These are phyloP conservation scores for Exophiala calicioides DNA, from an alignment of 2,329 filamentous ascomycete genomes.

Conservation along the genomic window DNA sequence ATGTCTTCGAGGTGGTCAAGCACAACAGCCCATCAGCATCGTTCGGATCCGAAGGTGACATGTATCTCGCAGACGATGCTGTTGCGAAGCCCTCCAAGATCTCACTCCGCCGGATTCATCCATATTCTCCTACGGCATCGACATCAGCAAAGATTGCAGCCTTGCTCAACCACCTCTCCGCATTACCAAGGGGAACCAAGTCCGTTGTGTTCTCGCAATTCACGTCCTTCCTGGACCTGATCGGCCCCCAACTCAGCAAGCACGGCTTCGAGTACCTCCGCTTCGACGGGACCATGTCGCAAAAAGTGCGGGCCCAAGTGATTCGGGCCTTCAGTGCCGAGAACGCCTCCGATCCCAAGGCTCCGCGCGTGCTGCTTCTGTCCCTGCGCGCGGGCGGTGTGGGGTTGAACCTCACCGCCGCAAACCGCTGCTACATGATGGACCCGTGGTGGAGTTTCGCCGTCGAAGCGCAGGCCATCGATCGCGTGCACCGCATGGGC, in stretches of 20 bases:
- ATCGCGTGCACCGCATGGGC: slow-evolving; percentile 96
- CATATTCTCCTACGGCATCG: slow-evolving; percentile 59
- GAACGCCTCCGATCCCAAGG: slow-evolving; percentile 26
- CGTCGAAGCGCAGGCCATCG: slow-evolving; percentile 94
- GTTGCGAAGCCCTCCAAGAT: slow-evolving; percentile 49
- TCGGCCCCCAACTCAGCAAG: slow-evolving; percentile 74
- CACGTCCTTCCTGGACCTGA: slow-evolving; percentile 90
- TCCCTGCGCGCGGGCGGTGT: slow-evolving; percentile 89
- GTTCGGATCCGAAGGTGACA: slow-evolving; percentile 44
- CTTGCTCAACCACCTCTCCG: slow-evolving; percentile 72
- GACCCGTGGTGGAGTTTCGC: slow-evolving; percentile 99
- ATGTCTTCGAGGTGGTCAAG: slow-evolving; percentile 89
- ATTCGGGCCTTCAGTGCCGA: slow-evolving; percentile 67
- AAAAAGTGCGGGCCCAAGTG: slow-evolving; percentile 78
- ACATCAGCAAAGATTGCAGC: slow-evolving; percentile 83
- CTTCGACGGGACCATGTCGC: slow-evolving; percentile 86
- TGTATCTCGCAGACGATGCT: slow-evolving; percentile 41
- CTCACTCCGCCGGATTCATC: slow-evolving; percentile 61
- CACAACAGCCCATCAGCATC: slow-evolving; percentile 48
- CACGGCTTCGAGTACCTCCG: slow-evolving; percentile 78
- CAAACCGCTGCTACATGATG: slow-evolving; percentile 96
- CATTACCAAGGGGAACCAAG: slow-evolving; percentile 71
- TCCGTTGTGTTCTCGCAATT: slow-evolving; percentile 97
- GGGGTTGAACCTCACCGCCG: slow-evolving; percentile 86
- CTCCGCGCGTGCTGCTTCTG: slow-evolving; percentile 67